Evolutionary conservation across 345 rosid species (phyloP).

Genomic region (Odontarrhena argentea): DNA sequence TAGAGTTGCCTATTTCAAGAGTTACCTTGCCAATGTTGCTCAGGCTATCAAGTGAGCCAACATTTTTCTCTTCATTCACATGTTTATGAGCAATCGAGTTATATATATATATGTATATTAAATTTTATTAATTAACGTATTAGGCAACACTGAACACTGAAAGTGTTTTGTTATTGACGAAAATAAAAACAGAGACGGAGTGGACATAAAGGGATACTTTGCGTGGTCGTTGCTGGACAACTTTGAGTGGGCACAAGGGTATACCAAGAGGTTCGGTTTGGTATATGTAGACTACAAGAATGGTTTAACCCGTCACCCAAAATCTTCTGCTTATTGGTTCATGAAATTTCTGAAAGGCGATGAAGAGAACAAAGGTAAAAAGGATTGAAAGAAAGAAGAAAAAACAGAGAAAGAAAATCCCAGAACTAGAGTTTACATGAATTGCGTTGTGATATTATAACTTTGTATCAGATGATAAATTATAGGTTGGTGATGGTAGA

Average conservation of each 20-base stretch:
- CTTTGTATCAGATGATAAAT: conserved; percentile 30
- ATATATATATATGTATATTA: background rate
- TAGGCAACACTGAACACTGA: background rate
- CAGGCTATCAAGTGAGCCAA: conserved; percentile 64
- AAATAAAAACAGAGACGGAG: conserved; percentile 66
- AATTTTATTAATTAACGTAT: background rate
- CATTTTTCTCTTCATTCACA: conserved; percentile 9
- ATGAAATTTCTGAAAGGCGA: conserved; percentile 61
- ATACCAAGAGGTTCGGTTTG: conserved; percentile 86
- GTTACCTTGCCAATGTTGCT: conserved; percentile 72
- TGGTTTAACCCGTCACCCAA: conserved; percentile 74
- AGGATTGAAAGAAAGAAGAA: conserved; percentile 32
- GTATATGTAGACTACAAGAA: conserved; percentile 86
- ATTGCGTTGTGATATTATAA: conserved; percentile 21
- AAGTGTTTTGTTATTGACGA: background rate
- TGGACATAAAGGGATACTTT: conserved; percentile 82
- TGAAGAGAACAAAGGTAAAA: conserved; percentile 50
- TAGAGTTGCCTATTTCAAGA: conserved; percentile 66
- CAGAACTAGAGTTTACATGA: conserved; percentile 24
- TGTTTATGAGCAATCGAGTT: background rate
- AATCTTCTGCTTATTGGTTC: conserved; percentile 95
- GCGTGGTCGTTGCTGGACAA: conserved; percentile 95
- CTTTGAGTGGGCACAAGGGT: conserved; percentile 95
- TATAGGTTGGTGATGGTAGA: conserved; percentile 20
- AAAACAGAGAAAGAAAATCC: conserved; percentile 1